These are phyloP conservation scores for Davidsoniella eucalypti DNA, from an alignment of 2,329 filamentous ascomycete genomes.

Conservation along the genomic window DNA sequence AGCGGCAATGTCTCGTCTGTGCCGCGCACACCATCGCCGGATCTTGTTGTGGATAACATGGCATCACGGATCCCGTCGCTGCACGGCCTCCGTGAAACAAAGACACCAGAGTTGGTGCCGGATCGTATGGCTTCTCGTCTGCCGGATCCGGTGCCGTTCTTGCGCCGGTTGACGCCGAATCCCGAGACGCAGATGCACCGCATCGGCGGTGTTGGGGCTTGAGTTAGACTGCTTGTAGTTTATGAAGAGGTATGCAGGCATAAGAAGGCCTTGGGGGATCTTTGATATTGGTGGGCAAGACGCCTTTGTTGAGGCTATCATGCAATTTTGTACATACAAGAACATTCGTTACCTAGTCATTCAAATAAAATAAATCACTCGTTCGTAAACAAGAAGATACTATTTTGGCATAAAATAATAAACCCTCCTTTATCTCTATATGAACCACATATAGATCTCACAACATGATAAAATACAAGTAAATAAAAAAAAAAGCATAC, in stretches of 20 bases:
- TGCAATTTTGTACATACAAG: no score
- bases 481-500: no score
- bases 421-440: no score
- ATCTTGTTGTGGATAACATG: constrained; percentile 17
- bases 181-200: constrained; percentile 27
- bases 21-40: constrained; percentile 30
- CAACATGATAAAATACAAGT: no score
- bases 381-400: no score
- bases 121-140: constrained; percentile 46
- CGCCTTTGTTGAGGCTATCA: no score
- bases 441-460: no score
- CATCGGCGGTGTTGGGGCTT: constrained; percentile 17
- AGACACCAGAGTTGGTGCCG: constrained; percentile 43
- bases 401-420: no score
- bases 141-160: constrained; percentile 28
- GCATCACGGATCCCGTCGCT: constrained; percentile 7
- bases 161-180: constrained; percentile 29
- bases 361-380: no score
- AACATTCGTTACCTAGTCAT: no score
- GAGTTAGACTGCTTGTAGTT: neutral
- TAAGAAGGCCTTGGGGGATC: no score
- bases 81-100: constrained; percentile 12
- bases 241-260: no score
- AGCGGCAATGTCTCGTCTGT: neutral
- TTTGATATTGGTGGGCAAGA: neutral